A percentile compares a stretch with the other conserved stretches of the same genome.
Conservation (phyloP, 805 yeast species). For the Isabelozyma rhagii region DNA sequence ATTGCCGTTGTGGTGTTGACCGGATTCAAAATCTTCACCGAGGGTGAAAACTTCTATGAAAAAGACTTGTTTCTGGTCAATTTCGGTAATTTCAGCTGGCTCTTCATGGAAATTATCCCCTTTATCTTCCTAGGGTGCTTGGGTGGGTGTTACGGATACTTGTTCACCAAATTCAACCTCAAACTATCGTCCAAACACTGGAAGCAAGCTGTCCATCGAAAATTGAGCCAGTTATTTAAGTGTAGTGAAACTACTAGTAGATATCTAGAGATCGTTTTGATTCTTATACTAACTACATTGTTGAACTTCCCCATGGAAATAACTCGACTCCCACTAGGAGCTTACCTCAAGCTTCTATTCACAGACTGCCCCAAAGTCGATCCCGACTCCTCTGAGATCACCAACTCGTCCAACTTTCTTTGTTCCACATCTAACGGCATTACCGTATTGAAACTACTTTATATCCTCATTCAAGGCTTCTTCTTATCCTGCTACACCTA, state of each 20-base stretch:
- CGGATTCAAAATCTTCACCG: constrained; percentile 37
- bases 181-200: constrained; percentile 21
- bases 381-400: constrained; percentile 5
- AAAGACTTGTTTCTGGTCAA: constrained; percentile 60
- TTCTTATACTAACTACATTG: constrained; percentile 51
- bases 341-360: constrained; percentile 58
- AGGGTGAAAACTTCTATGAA: constrained; percentile 39
- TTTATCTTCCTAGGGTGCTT: constrained; percentile 65
- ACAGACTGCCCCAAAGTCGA: constrained; percentile 53
- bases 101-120: constrained; percentile 65
- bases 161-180: constrained; percentile 48
- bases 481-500: constrained; percentile 64
- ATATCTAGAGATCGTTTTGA: constrained; percentile 46
- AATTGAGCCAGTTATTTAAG: constrained; percentile 17
- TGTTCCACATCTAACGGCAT: constrained; percentile 23
- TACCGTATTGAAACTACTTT: constrained; percentile 26
- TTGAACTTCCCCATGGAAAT: constrained; percentile 55
- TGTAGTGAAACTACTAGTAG: constrained; percentile 16
- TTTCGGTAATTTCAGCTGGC: constrained; percentile 69
- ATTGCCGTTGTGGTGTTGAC: constrained; percentile 59
- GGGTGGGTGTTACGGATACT: constrained; percentile 67
- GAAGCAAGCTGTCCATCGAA: constrained; percentile 25
- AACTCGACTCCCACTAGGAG: constrained; percentile 52
- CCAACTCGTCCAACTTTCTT: constrained; percentile 33
- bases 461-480: constrained; percentile 49